A percentile compares a stretch with the other conserved stretches of the same genome.
Conservation (phyloP, 2,329 filamentous ascomycete genomes). For the Aspergillus pseudoterreus region DNA sequence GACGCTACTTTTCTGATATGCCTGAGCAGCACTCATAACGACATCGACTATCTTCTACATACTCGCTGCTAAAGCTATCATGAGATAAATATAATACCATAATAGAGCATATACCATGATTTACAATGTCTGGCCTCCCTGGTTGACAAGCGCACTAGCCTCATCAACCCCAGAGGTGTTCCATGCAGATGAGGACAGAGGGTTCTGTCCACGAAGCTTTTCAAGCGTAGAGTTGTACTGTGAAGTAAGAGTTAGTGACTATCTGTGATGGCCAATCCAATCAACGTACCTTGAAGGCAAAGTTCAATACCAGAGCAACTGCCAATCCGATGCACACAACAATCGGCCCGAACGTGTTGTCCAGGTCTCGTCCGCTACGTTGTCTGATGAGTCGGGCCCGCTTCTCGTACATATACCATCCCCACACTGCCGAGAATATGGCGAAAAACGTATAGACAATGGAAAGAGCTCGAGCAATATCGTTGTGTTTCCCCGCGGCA, state of each 20-base stretch:
- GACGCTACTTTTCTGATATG: too few relatives aligned
- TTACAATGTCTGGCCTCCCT: slow-evolving; percentile 18
- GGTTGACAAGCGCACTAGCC: slow-evolving; percentile 14
- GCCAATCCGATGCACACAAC: slow-evolving; percentile 77
- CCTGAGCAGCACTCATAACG: too few relatives aligned
- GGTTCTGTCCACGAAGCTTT: slow-evolving; percentile 16
- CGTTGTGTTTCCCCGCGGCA: slow-evolving; percentile 70
- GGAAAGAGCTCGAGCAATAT: slow-evolving; percentile 74
- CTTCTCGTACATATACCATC: slow-evolving; percentile 75
- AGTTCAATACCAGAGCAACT: slow-evolving; percentile 77
- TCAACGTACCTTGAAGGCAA: slow-evolving; percentile 65
- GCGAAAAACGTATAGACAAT: slow-evolving; percentile 79
- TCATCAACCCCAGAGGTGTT: background rate
- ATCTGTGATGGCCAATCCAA: background rate
- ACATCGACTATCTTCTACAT: too few relatives aligned
- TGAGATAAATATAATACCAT: too few relatives aligned
- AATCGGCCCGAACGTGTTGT: slow-evolving; percentile 80
- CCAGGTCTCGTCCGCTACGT: slow-evolving; percentile 87
- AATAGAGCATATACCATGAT: background rate
- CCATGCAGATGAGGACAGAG: background rate
- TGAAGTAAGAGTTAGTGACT: background rate
- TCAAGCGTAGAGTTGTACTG: slow-evolving; percentile 31
- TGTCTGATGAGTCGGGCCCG: slow-evolving; percentile 75
- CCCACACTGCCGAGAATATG: slow-evolving; percentile 80
- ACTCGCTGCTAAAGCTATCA: too few relatives aligned